Percentiles rank a stretch among this genome's conserved stretches.
These are phyloP conservation scores for Trichoderma sp. DNA, from an alignment of 2,329 filamentous ascomycete species.

Conservation along the genomic window DNA sequence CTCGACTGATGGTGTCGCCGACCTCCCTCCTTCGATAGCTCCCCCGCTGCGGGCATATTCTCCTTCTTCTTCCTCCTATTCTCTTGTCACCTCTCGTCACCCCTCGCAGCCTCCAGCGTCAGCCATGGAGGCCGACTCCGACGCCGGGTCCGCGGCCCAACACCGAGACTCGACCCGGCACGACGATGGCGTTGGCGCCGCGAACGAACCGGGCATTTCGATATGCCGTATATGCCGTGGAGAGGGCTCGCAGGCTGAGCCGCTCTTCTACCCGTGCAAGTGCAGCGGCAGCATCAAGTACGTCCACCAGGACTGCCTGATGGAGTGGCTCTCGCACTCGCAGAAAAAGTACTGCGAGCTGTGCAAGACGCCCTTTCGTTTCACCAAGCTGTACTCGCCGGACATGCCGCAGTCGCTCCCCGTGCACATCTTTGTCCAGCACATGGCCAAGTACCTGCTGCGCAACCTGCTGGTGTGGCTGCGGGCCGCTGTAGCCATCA, in stretches of 20 bases:
- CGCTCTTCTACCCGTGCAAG: slow-evolving; percentile 96
- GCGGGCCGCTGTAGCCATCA: slow-evolving; percentile 74
- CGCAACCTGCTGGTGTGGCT: slow-evolving; percentile 76
- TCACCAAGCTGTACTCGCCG: slow-evolving; percentile 95
- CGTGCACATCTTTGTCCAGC: slow-evolving; percentile 75
- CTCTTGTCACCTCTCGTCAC: not conserved
- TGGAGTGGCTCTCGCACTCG: slow-evolving; percentile 98
- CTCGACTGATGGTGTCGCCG: slow-evolving; percentile 31
- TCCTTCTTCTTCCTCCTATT: not conserved
- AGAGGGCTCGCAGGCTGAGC: slow-evolving; percentile 79
- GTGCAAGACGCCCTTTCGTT: slow-evolving; percentile 97
- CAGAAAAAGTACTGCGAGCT: slow-evolving; percentile 99
- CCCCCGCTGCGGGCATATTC: slow-evolving; percentile 21
- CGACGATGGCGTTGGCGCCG: slow-evolving; percentile 8
- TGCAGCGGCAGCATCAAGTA: slow-evolving; percentile 99
- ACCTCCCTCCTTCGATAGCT: slow-evolving; percentile 18
- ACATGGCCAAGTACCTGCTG: slow-evolving; percentile 72
- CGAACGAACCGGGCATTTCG: slow-evolving; percentile 55
- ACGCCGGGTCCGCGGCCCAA: slow-evolving; percentile 28
- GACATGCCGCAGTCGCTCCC: slow-evolving; percentile 89
- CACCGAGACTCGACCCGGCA: slow-evolving; percentile 22
- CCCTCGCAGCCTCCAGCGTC: not conserved
- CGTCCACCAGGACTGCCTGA: slow-evolving; percentile 95
- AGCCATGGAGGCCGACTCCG: slow-evolving; percentile 24
- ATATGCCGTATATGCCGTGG: slow-evolving; percentile 97